Base-by-base conservation (phyloP, 495 filamentous ascomycete genomes). In the Xylaria bambusicola region DNA sequence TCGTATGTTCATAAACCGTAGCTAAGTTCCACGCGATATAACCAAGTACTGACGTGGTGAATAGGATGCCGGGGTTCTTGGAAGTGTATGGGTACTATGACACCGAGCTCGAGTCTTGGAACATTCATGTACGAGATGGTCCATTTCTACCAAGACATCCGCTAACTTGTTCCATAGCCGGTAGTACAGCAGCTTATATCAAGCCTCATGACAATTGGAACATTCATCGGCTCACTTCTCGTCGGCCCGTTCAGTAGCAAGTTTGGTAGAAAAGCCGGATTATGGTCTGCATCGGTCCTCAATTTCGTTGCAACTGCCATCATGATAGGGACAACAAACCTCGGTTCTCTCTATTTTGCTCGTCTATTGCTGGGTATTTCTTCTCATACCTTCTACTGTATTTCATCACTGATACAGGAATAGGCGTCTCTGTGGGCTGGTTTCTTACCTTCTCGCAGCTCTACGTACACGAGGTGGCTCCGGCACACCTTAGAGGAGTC, bases 401-500 rank as follows among this genome's bases (percentile, higher is more conserved):
- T n/a, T 35, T 1, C 4, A 21, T 26, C 18, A 7, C 36, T 56
- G 2, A 56, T 21, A 18, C 8, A 17, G 3, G 20, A 23, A 38
- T 33, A 68, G 80, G 81, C n/a, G 49, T 84, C 2, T 75, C 77
- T 1, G 76, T 78, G 58, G 79, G 78, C 10, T 73, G 76, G 60
- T 73, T 82, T 51, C 75, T 82, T 70, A 82, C 79, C 6, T 82
- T 82, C 65, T 73, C 78, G 0, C 78, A 82, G 58, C 67, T 81
- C 9, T 84, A 84, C 62, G 72, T 82, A 35, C 79, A 80, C 61
- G 77, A 77, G 62, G 63, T 50, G 41, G 68, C 70, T 24, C 71
- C 73, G 3, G 68, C 70, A 17, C 72, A 76, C 48, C 72, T 77
- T 41, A 69, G 79, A 12, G 80, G 77, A 6, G 73, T 83, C 62